Base-by-base conservation (phyloP, 2,329 filamentous ascomycete species). In the Alternaria sp. region DNA sequence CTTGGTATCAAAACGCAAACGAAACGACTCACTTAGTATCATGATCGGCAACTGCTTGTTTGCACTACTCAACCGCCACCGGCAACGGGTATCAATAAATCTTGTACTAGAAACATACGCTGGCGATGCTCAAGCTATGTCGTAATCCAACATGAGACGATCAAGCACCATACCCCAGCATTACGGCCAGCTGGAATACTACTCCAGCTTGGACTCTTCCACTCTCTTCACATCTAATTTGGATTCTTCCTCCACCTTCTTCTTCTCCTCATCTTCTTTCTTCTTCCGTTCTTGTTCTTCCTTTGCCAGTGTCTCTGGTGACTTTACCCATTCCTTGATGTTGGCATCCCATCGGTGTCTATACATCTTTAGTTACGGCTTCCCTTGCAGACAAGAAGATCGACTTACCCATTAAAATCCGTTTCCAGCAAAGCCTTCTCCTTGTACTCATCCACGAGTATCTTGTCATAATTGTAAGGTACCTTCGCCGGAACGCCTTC, bases 401-500 rank as follows among this genome's bases (percentile, higher is more conserved):
- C 5, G 5, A 55, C 55, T 27, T 78, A 91, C 89, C 85, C 86
- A 71, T 86, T 80, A 80, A 85, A 90, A 55, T 87, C 81, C 1
- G 89, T 90, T 3, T 81, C 80, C 0, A 86, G 84, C 57, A 92
- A 74, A 27, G 87, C 86, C 78, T 85, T 87, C n/a, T 81, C 76
- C 30, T 85, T 83, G 69, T 92, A 92, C 79, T 92, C 90, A 30
- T 87, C 85, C 4, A 83, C 82, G 57, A 92, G 77, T 28, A 92
- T 86, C 71, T 84, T 84, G 68, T 91, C 89, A 65, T 90, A 91
- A 57, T 82, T 84, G 73, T 87, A 90, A 4, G 92, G 92, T 25
- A 95, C 85, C 66, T 84, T 85, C 25, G 90, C 90, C 12, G 84
- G 80, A 2, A 91, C 88, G 20, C 90, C 91, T 80, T 95, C 92